Percentiles rank a stretch among this genome's conserved stretches.
phyloP scores from a whole-genome alignment of 192 early-diverging fungal species.

The Coemansia asiatica region DNA sequence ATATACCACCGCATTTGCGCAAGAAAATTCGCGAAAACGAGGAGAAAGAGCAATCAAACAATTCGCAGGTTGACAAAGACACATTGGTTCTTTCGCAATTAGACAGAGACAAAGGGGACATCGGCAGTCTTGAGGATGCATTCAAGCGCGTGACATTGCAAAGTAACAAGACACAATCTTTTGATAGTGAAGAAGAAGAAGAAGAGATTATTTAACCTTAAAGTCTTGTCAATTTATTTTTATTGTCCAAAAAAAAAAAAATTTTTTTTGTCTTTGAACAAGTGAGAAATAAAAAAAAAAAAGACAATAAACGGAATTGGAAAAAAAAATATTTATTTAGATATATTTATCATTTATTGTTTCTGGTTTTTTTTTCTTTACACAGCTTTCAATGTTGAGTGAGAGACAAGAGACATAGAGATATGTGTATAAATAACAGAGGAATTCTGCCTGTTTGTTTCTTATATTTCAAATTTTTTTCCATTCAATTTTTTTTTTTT shows the following conservation, averaged over 20 bases:
- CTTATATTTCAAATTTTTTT: neutral
- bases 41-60: neutral
- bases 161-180: neutral
- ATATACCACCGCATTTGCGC: conserved; percentile 9
- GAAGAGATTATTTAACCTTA: neutral
- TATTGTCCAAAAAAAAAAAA: too few relatives aligned
- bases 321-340: neutral
- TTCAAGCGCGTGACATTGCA: conserved; percentile 4
- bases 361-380: neutral
- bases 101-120: neutral
- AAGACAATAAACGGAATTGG: neutral
- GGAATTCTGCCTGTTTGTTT: too few relatives aligned
- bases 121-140: neutral
- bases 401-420: too few relatives aligned
- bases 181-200: neutral
- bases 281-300: neutral
- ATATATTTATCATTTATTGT: too few relatives aligned
- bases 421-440: too few relatives aligned
- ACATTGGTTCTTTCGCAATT: neutral
- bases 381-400: too few relatives aligned
- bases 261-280: neutral
- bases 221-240: neutral
- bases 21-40: neutral
- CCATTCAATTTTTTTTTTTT: neutral
- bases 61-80: too few relatives aligned